Evolutionary conservation across 352 stramenopile genomes (phyloP).

Genomic region (Globisporangium cystogenes): DNA sequence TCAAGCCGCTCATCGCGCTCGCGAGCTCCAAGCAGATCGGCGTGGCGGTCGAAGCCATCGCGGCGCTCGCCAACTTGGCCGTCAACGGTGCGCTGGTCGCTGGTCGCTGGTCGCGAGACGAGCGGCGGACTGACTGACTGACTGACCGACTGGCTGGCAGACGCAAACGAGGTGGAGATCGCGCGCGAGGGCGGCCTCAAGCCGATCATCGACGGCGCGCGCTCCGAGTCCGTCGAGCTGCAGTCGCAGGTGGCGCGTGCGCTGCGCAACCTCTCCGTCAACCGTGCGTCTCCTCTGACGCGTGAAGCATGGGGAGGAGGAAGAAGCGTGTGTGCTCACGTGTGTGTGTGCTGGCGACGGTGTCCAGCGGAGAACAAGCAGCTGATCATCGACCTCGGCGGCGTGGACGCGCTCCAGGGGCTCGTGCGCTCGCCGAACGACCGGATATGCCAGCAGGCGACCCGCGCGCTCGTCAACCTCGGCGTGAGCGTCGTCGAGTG

Average conservation of each 20-base stretch:
- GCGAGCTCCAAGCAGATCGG: slow-evolving; percentile 78
- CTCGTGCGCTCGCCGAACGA: slow-evolving; percentile 80
- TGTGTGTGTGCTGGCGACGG: too few relatives aligned
- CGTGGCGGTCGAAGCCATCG: slow-evolving; percentile 89
- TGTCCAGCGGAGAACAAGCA: slow-evolving; percentile 83
- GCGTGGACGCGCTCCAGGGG: slow-evolving; percentile 74
- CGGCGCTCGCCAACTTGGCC: slow-evolving; percentile 92
- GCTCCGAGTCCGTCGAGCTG: slow-evolving; percentile 77
- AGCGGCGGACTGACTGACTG: neutral
- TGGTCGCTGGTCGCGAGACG: too few relatives aligned
- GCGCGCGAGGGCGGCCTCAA: slow-evolving; percentile 82
- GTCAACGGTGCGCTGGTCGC: slow-evolving; percentile 85
- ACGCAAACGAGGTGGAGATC: slow-evolving; percentile 92
- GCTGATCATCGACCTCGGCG: slow-evolving; percentile 77
- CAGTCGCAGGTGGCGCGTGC: slow-evolving; percentile 86
- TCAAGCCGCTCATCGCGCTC: slow-evolving; percentile 81
- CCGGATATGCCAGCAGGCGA: slow-evolving; percentile 87
- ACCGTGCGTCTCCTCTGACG: slow-evolving; percentile 46
- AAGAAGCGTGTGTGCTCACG: too few relatives aligned
- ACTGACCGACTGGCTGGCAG: slow-evolving; percentile 19
- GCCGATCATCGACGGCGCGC: slow-evolving; percentile 86
- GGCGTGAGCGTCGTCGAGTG: slow-evolving; percentile 81
- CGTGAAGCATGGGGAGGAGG: too few relatives aligned
- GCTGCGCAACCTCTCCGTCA: slow-evolving; percentile 93
- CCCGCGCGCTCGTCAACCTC: slow-evolving; percentile 84